Conservation (phyloP, 2,329 filamentous ascomycete species). For the Exophiala sideris region DNA sequence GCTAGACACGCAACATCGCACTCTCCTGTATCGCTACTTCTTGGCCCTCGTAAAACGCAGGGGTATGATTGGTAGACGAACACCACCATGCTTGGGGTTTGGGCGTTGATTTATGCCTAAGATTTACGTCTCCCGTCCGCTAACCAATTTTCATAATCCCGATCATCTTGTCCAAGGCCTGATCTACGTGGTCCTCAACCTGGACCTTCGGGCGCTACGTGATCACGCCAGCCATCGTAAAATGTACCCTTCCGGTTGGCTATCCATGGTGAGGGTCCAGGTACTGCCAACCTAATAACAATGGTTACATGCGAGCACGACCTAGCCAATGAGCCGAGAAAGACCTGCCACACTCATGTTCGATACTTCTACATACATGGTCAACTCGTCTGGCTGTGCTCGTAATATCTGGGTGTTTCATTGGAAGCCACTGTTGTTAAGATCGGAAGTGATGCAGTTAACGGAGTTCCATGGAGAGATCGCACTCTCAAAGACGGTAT, state of each 20-base stretch:
- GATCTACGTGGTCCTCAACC: neutral
- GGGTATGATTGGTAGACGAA: constrained; percentile 4
- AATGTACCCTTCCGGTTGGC: neutral
- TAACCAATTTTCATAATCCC: neutral
- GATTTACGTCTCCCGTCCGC: neutral
- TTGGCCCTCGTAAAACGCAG: constrained; percentile 5
- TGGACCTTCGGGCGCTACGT: neutral
- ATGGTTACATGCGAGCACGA: neutral
- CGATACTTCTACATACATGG: neutral
- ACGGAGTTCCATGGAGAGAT: no score
- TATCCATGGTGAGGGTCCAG: neutral
- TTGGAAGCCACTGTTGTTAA: neutral
- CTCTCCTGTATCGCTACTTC: neutral
- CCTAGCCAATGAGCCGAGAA: neutral
- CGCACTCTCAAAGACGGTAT: neutral
- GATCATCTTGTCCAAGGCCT: neutral
- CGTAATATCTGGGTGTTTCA: neutral
- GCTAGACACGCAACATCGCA: no score
- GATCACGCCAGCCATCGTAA: neutral
- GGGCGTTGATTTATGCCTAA: neutral
- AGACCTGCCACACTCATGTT: neutral
- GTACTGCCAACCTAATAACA: neutral
- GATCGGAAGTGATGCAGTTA: neutral
- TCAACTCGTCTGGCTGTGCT: neutral
- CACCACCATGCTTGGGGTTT: neutral